Conservation (phyloP, 2,329 filamentous ascomycete genomes). For the Exserohilum turcica region DNA sequence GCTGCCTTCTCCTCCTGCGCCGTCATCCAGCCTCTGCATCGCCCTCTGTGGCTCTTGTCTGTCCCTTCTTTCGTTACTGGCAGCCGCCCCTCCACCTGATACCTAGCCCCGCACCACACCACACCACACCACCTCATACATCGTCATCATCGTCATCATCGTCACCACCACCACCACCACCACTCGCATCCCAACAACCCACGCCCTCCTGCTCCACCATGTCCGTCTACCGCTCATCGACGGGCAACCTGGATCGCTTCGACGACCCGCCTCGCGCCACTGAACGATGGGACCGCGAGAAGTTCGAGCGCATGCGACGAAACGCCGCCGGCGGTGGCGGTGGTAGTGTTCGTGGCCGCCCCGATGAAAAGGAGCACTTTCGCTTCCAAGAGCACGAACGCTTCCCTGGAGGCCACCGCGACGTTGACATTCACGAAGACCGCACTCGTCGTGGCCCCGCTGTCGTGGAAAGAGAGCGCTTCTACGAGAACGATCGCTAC, state of each 20-base stretch:
- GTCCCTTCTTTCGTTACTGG: neutral
- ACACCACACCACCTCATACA: slow-evolving; percentile 22
- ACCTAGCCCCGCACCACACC: slow-evolving; percentile 22
- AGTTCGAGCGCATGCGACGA: slow-evolving; percentile 54
- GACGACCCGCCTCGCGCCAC: slow-evolving; percentile 44
- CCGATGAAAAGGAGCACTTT: slow-evolving; percentile 44
- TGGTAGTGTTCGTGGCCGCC: slow-evolving; percentile 26
- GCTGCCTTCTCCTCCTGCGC: slow-evolving; percentile 11
- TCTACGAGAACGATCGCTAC: slow-evolving; percentile 61
- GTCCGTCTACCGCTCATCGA: slow-evolving; percentile 46
- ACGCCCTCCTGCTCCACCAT: slow-evolving; percentile 23
- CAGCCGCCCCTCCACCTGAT: slow-evolving; percentile 5
- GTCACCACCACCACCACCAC: too few species aligned
- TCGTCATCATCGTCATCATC: too few species aligned
- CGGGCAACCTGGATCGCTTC: slow-evolving; percentile 51
- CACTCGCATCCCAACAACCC: slow-evolving; percentile 5
- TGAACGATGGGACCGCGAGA: slow-evolving; percentile 57
- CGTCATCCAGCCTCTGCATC: slow-evolving; percentile 4
- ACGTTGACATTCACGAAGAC: slow-evolving; percentile 52
- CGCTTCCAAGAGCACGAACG: slow-evolving; percentile 54
- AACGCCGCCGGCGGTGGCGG: slow-evolving; percentile 16
- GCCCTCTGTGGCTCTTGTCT: slow-evolving; percentile 3
- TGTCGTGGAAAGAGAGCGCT: slow-evolving; percentile 56
- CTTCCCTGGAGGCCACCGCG: slow-evolving; percentile 48
- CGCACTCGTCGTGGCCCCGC: slow-evolving; percentile 48